These are phyloP conservation scores for Jaenimonas drosophilae DNA, from an alignment of 208 protist species.

Conservation along the genomic window DNA sequence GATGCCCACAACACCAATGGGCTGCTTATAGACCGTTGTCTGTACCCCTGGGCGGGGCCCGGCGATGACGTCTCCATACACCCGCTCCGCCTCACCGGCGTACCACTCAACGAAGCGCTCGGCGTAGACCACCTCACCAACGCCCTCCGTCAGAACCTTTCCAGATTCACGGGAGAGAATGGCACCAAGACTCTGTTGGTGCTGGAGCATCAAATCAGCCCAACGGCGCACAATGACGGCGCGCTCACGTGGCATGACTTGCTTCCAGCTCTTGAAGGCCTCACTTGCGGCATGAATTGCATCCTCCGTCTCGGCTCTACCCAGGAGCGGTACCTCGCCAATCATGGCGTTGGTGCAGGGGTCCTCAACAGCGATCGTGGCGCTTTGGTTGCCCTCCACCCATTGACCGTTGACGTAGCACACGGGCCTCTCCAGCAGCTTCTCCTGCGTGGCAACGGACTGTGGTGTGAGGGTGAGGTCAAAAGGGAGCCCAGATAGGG, in stretches of 20 bases:
- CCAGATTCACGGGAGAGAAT: conserved; percentile 76
- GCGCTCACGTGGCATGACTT: conserved; percentile 48
- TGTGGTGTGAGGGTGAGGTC: too few species aligned
- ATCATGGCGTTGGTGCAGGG: conserved; percentile 64
- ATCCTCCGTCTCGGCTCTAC: conserved; percentile 23
- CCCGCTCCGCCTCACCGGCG: conserved; percentile 70
- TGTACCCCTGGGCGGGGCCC: conserved; percentile 30
- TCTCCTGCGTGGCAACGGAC: too few species aligned
- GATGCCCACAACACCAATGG: conserved; percentile 75
- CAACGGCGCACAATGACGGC: conserved; percentile 56
- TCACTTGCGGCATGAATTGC: conserved; percentile 46
- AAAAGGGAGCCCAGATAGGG: too few species aligned
- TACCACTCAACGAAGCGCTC: conserved; percentile 75
- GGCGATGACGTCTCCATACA: conserved; percentile 72
- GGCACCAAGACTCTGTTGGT: conserved; percentile 30
- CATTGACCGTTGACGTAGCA: conserved; percentile 63
- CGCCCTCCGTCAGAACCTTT: conserved; percentile 65
- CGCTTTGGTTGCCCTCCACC: conserved; percentile 11
- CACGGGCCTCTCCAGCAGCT: conserved; percentile 22
- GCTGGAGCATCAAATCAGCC: conserved; percentile 38
- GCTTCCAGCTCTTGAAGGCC: conserved; percentile 56
- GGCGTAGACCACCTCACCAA: conserved; percentile 60
- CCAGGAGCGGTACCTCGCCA: conserved; percentile 43
- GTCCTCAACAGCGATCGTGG: conserved; percentile 50
- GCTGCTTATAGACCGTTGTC: conserved; percentile 65